A percentile compares a stretch with the other conserved stretches of the same genome.
Evolutionary conservation across 768 basidiomycete genomes (phyloP).

Genomic region (button mushroom (Agaricus bisporus)): DNA sequence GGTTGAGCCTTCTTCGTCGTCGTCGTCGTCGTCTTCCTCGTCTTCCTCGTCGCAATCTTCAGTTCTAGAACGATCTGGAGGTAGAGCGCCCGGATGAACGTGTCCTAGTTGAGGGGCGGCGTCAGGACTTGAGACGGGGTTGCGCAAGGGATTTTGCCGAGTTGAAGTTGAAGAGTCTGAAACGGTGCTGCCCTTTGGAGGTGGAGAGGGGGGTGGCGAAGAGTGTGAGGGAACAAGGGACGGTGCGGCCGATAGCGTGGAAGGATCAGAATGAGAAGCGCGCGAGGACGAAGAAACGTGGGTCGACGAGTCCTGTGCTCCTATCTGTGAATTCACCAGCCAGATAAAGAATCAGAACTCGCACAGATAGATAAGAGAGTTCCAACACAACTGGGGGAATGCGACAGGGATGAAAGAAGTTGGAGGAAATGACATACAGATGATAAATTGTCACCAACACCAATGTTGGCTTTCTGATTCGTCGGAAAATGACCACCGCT

Average conservation of each 20-base stretch:
- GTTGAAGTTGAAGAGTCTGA: neutral
- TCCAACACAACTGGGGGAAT: neutral
- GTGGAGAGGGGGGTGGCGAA: neutral
- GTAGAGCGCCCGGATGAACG: slow-evolving; percentile 16
- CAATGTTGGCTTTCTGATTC: neutral
- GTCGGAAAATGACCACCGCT: neutral
- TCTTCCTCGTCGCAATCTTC: neutral
- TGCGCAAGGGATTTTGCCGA: slow-evolving; percentile 5
- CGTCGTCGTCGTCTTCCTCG: too few relatives aligned
- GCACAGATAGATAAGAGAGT: neutral
- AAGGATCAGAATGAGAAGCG: slow-evolving; percentile 1
- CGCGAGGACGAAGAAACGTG: slow-evolving; percentile 7
- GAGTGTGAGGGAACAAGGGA: neutral
- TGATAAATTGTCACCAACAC: neutral
- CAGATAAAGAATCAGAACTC: slow-evolving; percentile 3
- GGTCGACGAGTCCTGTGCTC: slow-evolving; percentile 1
- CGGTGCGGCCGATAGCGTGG: slow-evolving; percentile 3
- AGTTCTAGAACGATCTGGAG: neutral
- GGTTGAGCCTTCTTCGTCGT: slow-evolving; percentile 14
- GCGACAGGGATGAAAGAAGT: neutral
- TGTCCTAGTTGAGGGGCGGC: slow-evolving; percentile 2
- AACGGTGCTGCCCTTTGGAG: neutral
- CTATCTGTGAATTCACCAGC: slow-evolving; percentile 1
- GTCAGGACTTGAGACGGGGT: neutral
- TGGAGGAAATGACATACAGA: slow-evolving; percentile 4